Conservation (phyloP, 805 yeast species). For the Wickerhamiella sergipiensis region DNA sequence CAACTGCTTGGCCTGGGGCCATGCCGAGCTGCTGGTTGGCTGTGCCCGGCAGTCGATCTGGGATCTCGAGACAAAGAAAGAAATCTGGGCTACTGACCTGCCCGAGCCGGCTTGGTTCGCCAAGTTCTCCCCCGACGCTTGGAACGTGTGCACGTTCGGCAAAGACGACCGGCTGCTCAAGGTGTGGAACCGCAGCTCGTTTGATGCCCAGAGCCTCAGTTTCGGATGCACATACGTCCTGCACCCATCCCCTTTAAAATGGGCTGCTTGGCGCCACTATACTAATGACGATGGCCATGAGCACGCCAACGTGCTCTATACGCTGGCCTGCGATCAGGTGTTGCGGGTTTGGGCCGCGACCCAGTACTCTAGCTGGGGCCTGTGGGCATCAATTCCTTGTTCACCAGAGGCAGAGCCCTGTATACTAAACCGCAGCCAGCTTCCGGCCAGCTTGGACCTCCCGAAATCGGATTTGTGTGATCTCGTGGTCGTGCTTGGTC, state of each 20-base stretch:
- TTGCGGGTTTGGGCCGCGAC: conserved; percentile 46
- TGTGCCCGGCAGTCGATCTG: neutral
- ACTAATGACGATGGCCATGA: conserved; percentile 19
- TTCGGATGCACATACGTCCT: conserved; percentile 58
- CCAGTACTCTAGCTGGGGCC: conserved; percentile 1
- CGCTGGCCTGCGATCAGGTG: conserved; percentile 44
- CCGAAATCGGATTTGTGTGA: neutral
- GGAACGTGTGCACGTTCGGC: conserved; percentile 50
- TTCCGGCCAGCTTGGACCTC: neutral
- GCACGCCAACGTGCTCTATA: conserved; percentile 41
- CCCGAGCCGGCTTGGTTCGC: conserved; percentile 48
- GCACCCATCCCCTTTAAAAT: conserved; percentile 47
- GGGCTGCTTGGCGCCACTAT: conserved; percentile 41
- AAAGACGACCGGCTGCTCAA: conserved; percentile 54
- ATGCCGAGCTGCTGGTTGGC: conserved; percentile 1
- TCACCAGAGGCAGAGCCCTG: conserved; percentile 22
- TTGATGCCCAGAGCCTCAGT: conserved; percentile 45
- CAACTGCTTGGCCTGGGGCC: neutral
- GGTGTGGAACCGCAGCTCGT: conserved; percentile 64
- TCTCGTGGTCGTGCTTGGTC: neutral
- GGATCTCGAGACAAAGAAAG: neutral
- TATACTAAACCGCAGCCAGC: neutral
- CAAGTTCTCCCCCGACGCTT: conserved; percentile 52
- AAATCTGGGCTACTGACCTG: conserved; percentile 36
- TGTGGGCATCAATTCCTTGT: conserved; percentile 38